A percentile compares a stretch with the other conserved stretches of the same genome.
phyloP scores from a whole-genome alignment of 2,329 filamentous ascomycete genomes.

The Penicillium sp. region DNA sequence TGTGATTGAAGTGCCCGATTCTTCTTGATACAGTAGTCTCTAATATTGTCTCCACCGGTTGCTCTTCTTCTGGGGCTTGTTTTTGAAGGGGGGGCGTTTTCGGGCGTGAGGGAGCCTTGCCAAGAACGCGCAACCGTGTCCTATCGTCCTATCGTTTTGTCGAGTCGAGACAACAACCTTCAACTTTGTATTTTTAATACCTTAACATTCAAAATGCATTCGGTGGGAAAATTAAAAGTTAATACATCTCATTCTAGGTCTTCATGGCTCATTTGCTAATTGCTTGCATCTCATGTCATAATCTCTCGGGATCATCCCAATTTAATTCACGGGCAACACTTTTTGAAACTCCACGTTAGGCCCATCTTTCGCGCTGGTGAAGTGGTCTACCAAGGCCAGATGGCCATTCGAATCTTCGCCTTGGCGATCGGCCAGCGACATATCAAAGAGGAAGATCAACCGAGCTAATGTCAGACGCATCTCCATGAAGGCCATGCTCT shows the following conservation, averaged over 20 bases:
- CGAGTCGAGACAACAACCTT: slow-evolving; percentile 1
- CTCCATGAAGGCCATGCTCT: slow-evolving; percentile 50
- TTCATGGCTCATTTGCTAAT: slow-evolving; percentile 4
- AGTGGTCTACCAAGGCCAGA: slow-evolving; percentile 44
- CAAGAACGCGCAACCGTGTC: slow-evolving; percentile 31
- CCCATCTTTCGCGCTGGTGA: slow-evolving; percentile 43
- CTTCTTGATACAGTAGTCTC: background rate
- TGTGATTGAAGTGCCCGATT: background rate
- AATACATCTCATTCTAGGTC: slow-evolving; percentile 1
- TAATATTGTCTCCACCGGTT: background rate
- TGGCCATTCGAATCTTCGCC: slow-evolving; percentile 43
- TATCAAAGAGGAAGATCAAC: slow-evolving; percentile 46
- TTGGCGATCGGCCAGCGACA: slow-evolving; percentile 38
- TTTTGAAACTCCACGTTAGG: slow-evolving; percentile 40
- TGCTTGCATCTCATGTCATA: slow-evolving; percentile 8
- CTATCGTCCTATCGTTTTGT: slow-evolving; percentile 9
- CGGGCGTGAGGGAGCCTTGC: slow-evolving; percentile 6
- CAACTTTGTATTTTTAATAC: background rate
- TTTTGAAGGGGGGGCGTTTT: background rate
- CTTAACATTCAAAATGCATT: background rate
- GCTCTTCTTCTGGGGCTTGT: background rate
- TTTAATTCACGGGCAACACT: slow-evolving; percentile 9
- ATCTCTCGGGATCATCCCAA: background rate
- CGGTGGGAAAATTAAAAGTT: background rate
- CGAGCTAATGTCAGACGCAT: slow-evolving; percentile 45